These are phyloP conservation scores for Puccinia sorghi DNA, from an alignment of 1,284 basidiomycete species.

Conservation along the genomic window DNA sequence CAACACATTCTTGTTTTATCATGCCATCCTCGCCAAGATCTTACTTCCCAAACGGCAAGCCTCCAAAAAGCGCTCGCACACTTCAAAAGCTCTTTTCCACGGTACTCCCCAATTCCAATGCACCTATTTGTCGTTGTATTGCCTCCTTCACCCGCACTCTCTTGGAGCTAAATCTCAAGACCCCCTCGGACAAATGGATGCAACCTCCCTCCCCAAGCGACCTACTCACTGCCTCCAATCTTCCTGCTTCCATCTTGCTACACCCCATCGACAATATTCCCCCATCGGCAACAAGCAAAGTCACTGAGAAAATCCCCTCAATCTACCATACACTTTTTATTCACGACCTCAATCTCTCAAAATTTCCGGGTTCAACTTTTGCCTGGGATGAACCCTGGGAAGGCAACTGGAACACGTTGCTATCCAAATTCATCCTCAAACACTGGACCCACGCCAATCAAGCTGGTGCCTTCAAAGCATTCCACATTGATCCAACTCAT, in stretches of 20 bases:
- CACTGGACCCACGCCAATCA: constrained; percentile 1
- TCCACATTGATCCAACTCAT: constrained; percentile 6
- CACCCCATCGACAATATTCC: not conserved
- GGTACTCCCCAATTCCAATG: not conserved
- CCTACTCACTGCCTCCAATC: not conserved
- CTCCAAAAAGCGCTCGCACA: not conserved
- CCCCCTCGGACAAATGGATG: constrained; percentile 1
- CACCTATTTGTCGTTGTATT: not conserved
- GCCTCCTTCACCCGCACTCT: constrained; percentile 3
- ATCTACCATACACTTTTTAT: not conserved
- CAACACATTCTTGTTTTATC: too few species aligned
- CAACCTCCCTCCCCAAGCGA: not conserved
- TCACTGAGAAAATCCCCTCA: constrained; percentile 1
- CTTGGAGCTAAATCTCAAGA: constrained; percentile 8
- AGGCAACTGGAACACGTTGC: not conserved
- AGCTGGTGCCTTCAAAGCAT: constrained; percentile 13
- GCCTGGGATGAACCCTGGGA: constrained; percentile 20
- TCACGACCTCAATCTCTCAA: not conserved
- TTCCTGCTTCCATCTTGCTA: constrained; percentile 4
- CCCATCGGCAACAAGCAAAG: not conserved
- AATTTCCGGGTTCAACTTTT: constrained; percentile 10
- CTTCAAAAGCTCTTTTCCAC: not conserved
- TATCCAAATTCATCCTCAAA: constrained; percentile 14
- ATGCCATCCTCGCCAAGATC: too few species aligned
- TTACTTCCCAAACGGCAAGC: not conserved